A percentile compares a stretch with the other conserved stretches of the same genome.
Conservation (phyloP, 495 filamentous ascomycete genomes). For the Jackrogersella minutella region DNA sequence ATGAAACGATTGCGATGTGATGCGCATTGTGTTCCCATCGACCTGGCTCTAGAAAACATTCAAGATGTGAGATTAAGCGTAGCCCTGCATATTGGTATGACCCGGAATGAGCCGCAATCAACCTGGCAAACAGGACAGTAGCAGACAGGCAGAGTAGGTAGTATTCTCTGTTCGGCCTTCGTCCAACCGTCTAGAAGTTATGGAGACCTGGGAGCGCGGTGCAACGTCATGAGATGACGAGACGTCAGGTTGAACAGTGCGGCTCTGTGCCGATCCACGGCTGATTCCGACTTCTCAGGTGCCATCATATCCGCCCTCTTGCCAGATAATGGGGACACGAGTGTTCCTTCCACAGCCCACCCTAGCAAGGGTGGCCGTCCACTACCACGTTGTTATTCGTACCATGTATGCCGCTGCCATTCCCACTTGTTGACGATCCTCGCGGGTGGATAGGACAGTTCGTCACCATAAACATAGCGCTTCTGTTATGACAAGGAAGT, state of each 20-base stretch:
- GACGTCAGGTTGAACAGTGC: background rate
- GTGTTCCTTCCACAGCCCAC: background rate
- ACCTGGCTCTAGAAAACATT: too few relatives aligned
- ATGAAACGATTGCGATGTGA: conserved; percentile 1
- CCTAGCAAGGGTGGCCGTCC: background rate
- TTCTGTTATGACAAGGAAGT: too few relatives aligned
- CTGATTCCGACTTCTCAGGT: background rate
- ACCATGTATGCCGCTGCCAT: background rate
- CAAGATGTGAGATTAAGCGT: too few relatives aligned
- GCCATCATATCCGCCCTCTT: background rate
- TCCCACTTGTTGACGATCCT: background rate
- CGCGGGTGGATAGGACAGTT: too few relatives aligned
- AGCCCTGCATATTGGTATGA: too few relatives aligned
- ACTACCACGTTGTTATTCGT: background rate
- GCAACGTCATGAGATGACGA: background rate
- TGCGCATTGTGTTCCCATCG: too few relatives aligned
- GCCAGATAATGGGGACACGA: background rate
- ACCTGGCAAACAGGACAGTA: too few relatives aligned
- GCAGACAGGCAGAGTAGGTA: too few relatives aligned
- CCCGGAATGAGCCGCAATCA: too few relatives aligned
- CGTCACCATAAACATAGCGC: too few relatives aligned
- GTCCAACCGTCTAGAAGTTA: background rate
- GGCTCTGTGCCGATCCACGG: background rate
- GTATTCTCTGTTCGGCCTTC: background rate
- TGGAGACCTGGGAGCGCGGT: background rate